Percentiles rank a stretch among this genome's conserved stretches.
phyloP scores from a whole-genome alignment of 129 eudicot genomes.

The Arctium minus region DNA sequence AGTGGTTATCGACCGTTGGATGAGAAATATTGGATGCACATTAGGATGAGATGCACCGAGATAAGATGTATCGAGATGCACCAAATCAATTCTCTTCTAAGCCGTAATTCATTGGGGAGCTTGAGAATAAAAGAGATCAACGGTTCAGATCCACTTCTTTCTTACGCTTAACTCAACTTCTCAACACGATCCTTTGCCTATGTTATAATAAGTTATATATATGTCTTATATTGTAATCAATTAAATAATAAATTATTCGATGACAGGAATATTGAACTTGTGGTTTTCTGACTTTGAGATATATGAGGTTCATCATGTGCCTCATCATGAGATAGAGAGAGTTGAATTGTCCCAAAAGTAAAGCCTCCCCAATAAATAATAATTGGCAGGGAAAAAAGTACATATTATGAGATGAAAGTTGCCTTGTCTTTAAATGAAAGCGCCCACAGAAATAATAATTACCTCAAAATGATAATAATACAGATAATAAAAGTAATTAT shows the following conservation, averaged over 20 bases:
- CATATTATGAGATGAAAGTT: neutral
- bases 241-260: neutral
- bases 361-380: neutral
- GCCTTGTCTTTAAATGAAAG: neutral
- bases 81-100: no score
- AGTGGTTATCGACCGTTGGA: no score
- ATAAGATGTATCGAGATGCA: no score
- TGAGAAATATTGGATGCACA: no score
- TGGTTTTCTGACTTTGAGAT: conserved; percentile 17
- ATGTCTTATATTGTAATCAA: neutral
- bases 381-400: neutral
- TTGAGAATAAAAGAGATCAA: no score
- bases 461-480: no score
- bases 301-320: conserved; percentile 26
- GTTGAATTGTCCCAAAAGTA: conserved; percentile 9
- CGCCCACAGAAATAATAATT: neutral
- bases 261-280: conserved; percentile 6
- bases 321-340: conserved; percentile 4
- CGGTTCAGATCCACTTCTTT: no score
- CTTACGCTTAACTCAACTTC: no score
- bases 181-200: no score
- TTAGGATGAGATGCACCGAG: no score
- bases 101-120: no score
- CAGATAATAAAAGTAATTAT: neutral
- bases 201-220: neutral